Conservation (phyloP, 2,329 filamentous ascomycete species). For the Fusarium sp. region DNA sequence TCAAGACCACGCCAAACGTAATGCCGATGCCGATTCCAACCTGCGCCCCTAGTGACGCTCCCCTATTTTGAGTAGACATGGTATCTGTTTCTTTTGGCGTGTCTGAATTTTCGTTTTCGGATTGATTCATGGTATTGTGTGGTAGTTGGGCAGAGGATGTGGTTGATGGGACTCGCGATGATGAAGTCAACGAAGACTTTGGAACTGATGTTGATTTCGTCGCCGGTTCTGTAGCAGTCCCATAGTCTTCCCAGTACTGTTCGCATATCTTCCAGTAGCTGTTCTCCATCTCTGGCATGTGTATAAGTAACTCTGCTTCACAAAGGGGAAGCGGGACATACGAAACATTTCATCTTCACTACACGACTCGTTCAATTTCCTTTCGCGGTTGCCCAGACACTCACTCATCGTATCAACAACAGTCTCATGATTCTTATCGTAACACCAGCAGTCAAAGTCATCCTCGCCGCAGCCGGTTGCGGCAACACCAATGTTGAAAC, state of each 20-base stretch:
- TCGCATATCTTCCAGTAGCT: slow-evolving; percentile 44
- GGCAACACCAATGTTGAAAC: slow-evolving; percentile 38
- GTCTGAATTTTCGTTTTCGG: slow-evolving; percentile 7
- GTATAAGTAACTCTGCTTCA: not conserved
- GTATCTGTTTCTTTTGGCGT: not conserved
- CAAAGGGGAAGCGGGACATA: not conserved
- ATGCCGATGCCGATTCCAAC: slow-evolving; percentile 35
- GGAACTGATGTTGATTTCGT: slow-evolving; percentile 12
- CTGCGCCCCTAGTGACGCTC: slow-evolving; percentile 27
- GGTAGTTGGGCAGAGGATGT: not conserved
- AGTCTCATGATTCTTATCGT: slow-evolving; percentile 37
- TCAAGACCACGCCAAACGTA: slow-evolving; percentile 22
- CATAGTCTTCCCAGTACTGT: slow-evolving; percentile 40
- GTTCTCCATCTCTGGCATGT: slow-evolving; percentile 36
- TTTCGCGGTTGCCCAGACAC: slow-evolving; percentile 33
- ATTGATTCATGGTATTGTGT: not conserved
- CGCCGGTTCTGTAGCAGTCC: slow-evolving; percentile 36
- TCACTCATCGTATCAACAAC: slow-evolving; percentile 37
- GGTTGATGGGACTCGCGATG: not conserved
- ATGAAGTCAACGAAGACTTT: slow-evolving; percentile 3
- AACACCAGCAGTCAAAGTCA: slow-evolving; percentile 43
- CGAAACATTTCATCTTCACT: slow-evolving; percentile 37
- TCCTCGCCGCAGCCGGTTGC: slow-evolving; percentile 32
- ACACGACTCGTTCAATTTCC: slow-evolving; percentile 25
- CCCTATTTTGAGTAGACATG: not conserved